These are phyloP conservation scores for Exophiala lecanii-corni DNA, from an alignment of 2,329 filamentous ascomycete species.

Conservation along the genomic window DNA sequence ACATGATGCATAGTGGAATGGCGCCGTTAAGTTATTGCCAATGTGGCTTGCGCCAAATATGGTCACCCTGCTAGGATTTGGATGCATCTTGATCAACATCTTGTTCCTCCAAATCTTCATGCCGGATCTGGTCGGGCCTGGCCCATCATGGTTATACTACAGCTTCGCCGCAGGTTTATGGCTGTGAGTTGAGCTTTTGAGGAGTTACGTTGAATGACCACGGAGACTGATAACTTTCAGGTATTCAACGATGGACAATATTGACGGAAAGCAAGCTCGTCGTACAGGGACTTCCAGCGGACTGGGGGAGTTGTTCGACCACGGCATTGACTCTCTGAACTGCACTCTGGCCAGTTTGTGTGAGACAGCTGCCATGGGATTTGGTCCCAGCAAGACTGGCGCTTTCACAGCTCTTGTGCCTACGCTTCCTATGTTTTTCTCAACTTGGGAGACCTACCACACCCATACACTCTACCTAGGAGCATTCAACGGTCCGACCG, in stretches of 20 bases:
- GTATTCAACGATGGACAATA: slow-evolving; percentile 97
- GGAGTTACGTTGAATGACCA: not conserved
- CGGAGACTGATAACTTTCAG: slow-evolving; percentile 34
- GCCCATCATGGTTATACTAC: slow-evolving; percentile 87
- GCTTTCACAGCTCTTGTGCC: slow-evolving; percentile 89
- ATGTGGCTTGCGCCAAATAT: slow-evolving; percentile 97
- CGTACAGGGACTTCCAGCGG: slow-evolving; percentile 92
- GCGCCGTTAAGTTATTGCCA: slow-evolving; percentile 82
- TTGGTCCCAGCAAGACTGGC: slow-evolving; percentile 77
- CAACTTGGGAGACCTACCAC: slow-evolving; percentile 99
- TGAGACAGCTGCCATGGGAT: slow-evolving; percentile 87
- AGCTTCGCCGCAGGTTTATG: slow-evolving; percentile 94
- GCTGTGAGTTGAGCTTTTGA: slow-evolving; percentile 61
- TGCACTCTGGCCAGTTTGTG: slow-evolving; percentile 89
- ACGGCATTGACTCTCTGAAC: slow-evolving; percentile 97
- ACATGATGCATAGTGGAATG: slow-evolving; percentile 76
- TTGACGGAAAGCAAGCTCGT: slow-evolving; percentile 95
- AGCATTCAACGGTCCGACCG: slow-evolving; percentile 94
- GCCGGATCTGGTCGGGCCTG: slow-evolving; percentile 85
- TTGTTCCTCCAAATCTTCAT: slow-evolving; percentile 70
- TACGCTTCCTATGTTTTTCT: slow-evolving; percentile 97
- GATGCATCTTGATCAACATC: slow-evolving; percentile 86
- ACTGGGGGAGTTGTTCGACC: slow-evolving; percentile 93
- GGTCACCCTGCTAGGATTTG: slow-evolving; percentile 92
- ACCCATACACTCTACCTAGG: slow-evolving; percentile 95